Percentiles rank a stretch among this genome's conserved stretches.
phyloP scores from a whole-genome alignment of 2,329 filamentous ascomycete genomes.

The Aspergillus viridinutans region DNA sequence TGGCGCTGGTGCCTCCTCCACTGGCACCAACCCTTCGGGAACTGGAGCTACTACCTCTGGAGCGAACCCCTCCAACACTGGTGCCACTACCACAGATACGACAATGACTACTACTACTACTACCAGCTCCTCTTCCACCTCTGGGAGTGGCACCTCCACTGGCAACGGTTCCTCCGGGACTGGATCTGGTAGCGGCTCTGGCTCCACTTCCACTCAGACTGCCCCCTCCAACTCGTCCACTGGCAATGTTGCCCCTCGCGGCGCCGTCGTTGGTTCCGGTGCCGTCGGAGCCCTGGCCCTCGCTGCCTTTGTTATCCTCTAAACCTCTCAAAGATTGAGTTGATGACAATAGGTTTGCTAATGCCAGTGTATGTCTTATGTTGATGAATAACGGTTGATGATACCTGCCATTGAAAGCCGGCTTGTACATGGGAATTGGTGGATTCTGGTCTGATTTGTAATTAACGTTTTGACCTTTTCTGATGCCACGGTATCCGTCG shows the following conservation, averaged over 20 bases:
- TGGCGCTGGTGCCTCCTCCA: conserved; percentile 11
- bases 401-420: background rate
- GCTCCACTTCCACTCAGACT: conserved; percentile 10
- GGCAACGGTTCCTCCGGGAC: conserved; percentile 7
- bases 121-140: conserved; percentile 1
- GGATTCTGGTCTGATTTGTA: background rate
- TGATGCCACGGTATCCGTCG: background rate
- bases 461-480: background rate
- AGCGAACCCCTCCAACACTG: conserved; percentile 3
- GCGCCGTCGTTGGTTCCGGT: conserved; percentile 28
- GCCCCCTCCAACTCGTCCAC: conserved; percentile 12
- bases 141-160: conserved; percentile 9
- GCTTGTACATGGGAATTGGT: background rate
- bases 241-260: conserved; percentile 27
- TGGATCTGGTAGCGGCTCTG: conserved; percentile 12
- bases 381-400: conserved; percentile 11
- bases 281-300: conserved; percentile 39
- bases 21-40: conserved; percentile 14
- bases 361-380: conserved; percentile 1
- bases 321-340: conserved; percentile 13
- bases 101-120: background rate
- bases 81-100: background rate
- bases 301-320: conserved; percentile 40
- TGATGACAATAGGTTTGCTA: background rate
- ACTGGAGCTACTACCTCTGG: conserved; percentile 6